Conservation (phyloP, 202 grass and related monocot genomes). For the Zizania palustris region DNA sequence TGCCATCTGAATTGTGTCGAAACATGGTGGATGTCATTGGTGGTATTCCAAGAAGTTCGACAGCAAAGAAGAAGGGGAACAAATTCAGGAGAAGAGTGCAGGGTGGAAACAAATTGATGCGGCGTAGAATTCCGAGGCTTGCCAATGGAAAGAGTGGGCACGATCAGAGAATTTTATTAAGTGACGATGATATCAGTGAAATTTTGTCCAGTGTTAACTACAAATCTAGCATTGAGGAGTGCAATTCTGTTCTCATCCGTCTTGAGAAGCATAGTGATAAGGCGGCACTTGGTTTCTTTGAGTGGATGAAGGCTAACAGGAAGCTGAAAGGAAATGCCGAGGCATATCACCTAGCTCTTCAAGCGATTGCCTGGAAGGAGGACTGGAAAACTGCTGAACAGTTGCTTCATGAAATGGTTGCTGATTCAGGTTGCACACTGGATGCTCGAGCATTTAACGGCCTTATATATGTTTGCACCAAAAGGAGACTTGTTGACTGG, state of each 20-base stretch:
- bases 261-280: constrained; percentile 71
- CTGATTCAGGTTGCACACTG: constrained; percentile 52
- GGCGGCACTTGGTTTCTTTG: constrained; percentile 67
- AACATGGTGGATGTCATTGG: constrained; percentile 8
- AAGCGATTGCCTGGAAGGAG: constrained; percentile 83
- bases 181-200: constrained; percentile 22
- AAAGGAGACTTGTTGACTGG: constrained; percentile 73
- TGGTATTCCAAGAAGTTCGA: not conserved
- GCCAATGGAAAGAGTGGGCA: constrained; percentile 26
- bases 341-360: constrained; percentile 78
- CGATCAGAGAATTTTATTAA: constrained; percentile 27
- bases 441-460: constrained; percentile 74
- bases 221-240: constrained; percentile 61
- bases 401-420: constrained; percentile 73
- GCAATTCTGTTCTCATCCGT: constrained; percentile 67
- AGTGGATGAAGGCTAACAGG: constrained; percentile 77
- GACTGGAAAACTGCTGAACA: constrained; percentile 69
- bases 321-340: constrained; percentile 66
- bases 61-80: constrained; percentile 28
- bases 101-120: constrained; percentile 47
- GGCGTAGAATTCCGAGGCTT: constrained; percentile 29
- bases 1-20: not conserved
- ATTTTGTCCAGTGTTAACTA: constrained; percentile 45
- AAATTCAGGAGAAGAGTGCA: constrained; percentile 48
- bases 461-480: constrained; percentile 86